Evolutionary conservation across 768 basidiomycete genomes (phyloP).

Genomic region (Xerocomellus chrysenteron): DNA sequence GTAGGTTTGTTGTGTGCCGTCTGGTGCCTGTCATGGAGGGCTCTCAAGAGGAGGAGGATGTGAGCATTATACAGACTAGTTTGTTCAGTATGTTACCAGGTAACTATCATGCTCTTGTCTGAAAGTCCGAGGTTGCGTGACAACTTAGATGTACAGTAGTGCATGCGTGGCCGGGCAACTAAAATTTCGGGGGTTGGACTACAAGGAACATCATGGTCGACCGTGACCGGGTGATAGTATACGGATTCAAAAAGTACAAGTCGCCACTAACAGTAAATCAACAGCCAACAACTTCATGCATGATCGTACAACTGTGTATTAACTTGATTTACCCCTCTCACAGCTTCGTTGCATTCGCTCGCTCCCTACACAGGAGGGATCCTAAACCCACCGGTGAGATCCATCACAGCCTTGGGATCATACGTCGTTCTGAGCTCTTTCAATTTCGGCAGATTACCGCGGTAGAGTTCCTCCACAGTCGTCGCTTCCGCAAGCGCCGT

Average conservation of each 20-base stretch:
- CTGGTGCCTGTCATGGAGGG: constrained; percentile 39
- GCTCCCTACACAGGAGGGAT: background rate
- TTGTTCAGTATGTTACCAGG: background rate
- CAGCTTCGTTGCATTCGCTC: background rate
- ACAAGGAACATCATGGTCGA: background rate
- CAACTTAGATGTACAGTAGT: background rate
- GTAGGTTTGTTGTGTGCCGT: constrained; percentile 47
- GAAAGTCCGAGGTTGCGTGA: background rate
- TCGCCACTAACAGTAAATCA: background rate
- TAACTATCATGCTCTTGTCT: background rate
- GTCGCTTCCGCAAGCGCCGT: constrained; percentile 4
- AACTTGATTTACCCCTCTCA: background rate
- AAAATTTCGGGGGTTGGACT: too few relatives aligned
- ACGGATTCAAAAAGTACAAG: background rate
- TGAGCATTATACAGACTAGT: background rate
- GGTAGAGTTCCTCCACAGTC: constrained; percentile 11
- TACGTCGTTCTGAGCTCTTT: background rate
- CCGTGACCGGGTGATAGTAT: background rate
- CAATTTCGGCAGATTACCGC: background rate
- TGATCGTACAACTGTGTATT: background rate
- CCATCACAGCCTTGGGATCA: background rate
- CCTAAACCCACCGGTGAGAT: background rate
- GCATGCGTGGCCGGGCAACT: background rate
- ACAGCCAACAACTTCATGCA: background rate
- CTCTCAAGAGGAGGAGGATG: constrained; percentile 20